A percentile compares a stretch with the other conserved stretches of the same genome.
These are phyloP conservation scores for Camelina sativa DNA, from an alignment of 345 rosid genomes.

Conservation along the genomic window DNA sequence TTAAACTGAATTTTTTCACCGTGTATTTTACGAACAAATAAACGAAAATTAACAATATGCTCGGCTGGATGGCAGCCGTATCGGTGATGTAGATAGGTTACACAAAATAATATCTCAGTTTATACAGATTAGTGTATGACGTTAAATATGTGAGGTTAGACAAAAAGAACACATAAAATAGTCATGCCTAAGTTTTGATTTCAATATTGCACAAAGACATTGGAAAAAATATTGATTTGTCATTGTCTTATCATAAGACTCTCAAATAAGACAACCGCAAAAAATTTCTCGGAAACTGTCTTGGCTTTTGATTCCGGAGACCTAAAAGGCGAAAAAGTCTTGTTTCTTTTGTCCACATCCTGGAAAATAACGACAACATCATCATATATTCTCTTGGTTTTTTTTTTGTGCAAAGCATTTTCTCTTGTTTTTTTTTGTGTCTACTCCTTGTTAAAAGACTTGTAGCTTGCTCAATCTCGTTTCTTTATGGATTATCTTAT, in stretches of 20 bases:
- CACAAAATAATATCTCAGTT: background rate
- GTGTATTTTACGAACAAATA: too few species aligned
- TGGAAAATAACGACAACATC: background rate
- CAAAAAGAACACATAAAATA: background rate
- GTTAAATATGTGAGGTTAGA: background rate
- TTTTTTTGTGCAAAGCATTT: background rate
- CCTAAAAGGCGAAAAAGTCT: background rate
- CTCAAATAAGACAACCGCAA: background rate
- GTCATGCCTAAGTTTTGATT: background rate
- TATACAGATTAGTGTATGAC: too few species aligned
- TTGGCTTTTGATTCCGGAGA: background rate
- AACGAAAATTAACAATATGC: too few species aligned
- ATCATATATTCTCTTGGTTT: background rate
- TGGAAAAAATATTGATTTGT: background rate
- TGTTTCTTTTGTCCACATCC: background rate
- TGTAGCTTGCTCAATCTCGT: too few species aligned
- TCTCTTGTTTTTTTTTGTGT: too few species aligned
- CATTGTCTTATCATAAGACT: background rate
- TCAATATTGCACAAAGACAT: background rate
- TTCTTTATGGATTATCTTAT: too few species aligned
- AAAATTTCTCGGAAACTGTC: background rate
- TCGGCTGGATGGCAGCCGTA: too few species aligned
- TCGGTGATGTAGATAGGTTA: background rate
- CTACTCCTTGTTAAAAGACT: too few species aligned
- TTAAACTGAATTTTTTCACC: too few species aligned